Evolutionary conservation across 2,329 filamentous ascomycete species (phyloP), one percentile per base, ranked within the genome.

Genomic region (Alternaria ethzedia): DNA sequence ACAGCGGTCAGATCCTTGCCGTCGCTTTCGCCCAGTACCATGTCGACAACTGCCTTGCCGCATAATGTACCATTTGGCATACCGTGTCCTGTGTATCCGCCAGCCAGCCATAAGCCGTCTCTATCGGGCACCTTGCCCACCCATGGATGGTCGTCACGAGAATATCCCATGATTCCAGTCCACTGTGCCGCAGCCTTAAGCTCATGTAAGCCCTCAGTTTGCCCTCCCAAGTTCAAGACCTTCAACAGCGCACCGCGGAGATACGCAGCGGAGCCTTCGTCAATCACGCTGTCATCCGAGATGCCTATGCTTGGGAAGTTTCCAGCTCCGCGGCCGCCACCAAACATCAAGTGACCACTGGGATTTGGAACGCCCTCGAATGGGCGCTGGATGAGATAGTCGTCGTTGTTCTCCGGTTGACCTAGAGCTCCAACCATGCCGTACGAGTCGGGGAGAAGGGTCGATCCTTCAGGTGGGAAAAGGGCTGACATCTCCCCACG

Each of bases 141-240:
- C 89, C 89, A 94, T 0, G 92, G 91, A 54, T 85, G 78, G 0
- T 85, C 82, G 75, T 94, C 92, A 7, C 88, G 82, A 20, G 65
- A 66, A 78, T 88, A 94, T 0, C 90, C 91, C 91, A 94, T 94
- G 69, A 94, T 91, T 0, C 92, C 92, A 2, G 90, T 92, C 92
- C 92, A 95, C 74, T 86, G 80, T 51, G 80, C 77, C 5, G 77
- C 79, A 3, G 85, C 84, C 52, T 81, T 64, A 32, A 87, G 75
- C 68, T 86, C 84, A n/a, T 75, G 62, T 28, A 80, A 64, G 1
- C 73, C 82, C 8, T 77, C 74, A 70, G 64, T 77, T 20, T 79
- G 61, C 71, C 75, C 75, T 46, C 76, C 80, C 44, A 74, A 73
- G 66, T 74, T 78, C 54, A 80, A 71, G 46, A 75, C 73, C 65